These are phyloP conservation scores for Ettlia oleoabundans DNA, from an alignment of 139 green algal species.

Conservation along the genomic window DNA sequence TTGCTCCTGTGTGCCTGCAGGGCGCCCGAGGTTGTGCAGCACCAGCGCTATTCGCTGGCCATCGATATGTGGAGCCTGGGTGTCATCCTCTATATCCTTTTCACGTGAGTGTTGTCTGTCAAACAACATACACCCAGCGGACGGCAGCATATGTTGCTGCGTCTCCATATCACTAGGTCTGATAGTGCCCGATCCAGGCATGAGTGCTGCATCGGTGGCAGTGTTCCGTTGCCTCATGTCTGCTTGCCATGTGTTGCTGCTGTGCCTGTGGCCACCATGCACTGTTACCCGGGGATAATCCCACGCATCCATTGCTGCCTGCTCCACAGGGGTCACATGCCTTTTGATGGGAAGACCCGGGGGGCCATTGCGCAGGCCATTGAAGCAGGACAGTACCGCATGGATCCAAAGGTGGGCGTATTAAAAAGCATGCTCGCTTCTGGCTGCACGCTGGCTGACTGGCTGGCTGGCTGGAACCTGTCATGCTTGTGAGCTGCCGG, in stretches of 20 bases:
- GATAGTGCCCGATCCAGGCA: too few species aligned
- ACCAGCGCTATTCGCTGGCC: constrained; percentile 63
- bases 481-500: too few species aligned
- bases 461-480: not conserved
- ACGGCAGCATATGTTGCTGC: too few species aligned
- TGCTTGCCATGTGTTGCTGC: not conserved
- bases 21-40: constrained; percentile 77
- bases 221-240: not conserved
- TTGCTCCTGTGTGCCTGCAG: constrained; percentile 64
- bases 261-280: too few species aligned
- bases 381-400: constrained; percentile 29
- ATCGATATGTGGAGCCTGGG: constrained; percentile 89
- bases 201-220: too few species aligned
- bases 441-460: too few species aligned
- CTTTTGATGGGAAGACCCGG: constrained; percentile 87
- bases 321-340: constrained; percentile 67
- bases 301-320: not conserved
- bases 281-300: too few species aligned
- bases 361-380: constrained; percentile 69
- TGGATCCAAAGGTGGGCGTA: constrained; percentile 36
- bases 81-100: constrained; percentile 92
- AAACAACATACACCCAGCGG: too few species aligned
- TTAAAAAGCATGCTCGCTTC: too few species aligned
- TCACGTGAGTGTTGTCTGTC: constrained; percentile 50
- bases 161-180: too few species aligned